Base-by-base conservation (phyloP, 202 grass and related monocot genomes). In the Eragrostis tef region DNA sequence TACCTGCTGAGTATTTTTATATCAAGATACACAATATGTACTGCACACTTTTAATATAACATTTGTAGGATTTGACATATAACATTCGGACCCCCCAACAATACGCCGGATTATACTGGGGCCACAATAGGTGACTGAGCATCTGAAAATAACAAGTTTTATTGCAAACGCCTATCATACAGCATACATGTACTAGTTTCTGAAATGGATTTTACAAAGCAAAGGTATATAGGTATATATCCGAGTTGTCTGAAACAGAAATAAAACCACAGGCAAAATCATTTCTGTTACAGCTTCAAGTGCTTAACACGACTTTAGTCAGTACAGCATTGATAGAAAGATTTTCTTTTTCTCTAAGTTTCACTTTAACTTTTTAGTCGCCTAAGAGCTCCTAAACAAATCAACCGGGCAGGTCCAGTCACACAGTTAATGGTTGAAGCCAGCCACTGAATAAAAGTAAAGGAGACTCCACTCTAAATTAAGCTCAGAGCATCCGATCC, bases 401-500 rank as follows among this genome's bases (percentile, higher is more conserved):
- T 80, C 53, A 64, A 24, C 64, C n/a, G 12, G 69, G 36, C 76
- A 69, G 43, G 44, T 29, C 50, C 46, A 45, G 46, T 60, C 60
- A 63, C 31, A 31, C 26, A 31, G 24, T 78, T 61, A 13, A 51
- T 13, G 15, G 66, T 25, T 15, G 29, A 84, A 71, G 61, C 75
- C 8, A 16, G 9, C 49, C 73, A 17, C 52, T 1, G 67, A 82
- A 78, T 59, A 70, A 27, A 64, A 46, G 24, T 65, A 15, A 59
- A 21, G 39, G 75, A 75, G 54, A 56, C 53, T 88, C 11, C 20
- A 39, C 83, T 82, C 26, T 62, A 60, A 66, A 72, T 39, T 24
- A 48, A 68, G 22, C 61, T 97, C 57, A 97, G 64, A 97, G 81
- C 74, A 97, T 89, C 58, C 89, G 80, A 25, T 92, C 89, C 75